Percentiles rank a stretch among this genome's conserved stretches.
These are phyloP conservation scores for Aspergillus olivimuriae DNA, from an alignment of 495 filamentous ascomycete species.

Conservation along the genomic window DNA sequence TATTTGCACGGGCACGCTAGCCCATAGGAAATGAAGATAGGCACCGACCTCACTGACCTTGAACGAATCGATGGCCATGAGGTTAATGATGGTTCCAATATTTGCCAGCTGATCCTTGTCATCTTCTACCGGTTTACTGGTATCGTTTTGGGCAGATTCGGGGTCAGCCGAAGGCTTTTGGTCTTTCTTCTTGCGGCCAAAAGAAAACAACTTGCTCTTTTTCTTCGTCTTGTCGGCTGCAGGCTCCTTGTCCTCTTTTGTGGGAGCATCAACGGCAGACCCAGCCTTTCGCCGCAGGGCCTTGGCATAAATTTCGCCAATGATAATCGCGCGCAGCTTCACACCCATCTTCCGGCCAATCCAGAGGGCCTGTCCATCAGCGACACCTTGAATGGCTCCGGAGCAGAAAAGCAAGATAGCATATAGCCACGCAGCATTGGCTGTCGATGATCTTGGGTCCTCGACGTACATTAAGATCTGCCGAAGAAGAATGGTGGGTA, in stretches of 20 bases:
- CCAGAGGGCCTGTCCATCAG: slow-evolving; percentile 84
- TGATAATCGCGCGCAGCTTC: slow-evolving; percentile 84
- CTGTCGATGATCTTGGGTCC: slow-evolving; percentile 66
- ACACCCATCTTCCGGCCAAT: slow-evolving; percentile 93
- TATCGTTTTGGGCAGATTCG: slow-evolving; percentile 26
- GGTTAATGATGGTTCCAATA: slow-evolving; percentile 92
- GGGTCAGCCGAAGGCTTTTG: slow-evolving; percentile 36
- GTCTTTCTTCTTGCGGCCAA: slow-evolving; percentile 51
- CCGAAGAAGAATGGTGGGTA: slow-evolving; percentile 83
- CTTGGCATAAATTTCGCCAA: slow-evolving; percentile 97
- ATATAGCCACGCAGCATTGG: slow-evolving; percentile 93
- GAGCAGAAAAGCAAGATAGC: slow-evolving; percentile 84
- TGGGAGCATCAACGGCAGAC: slow-evolving; percentile 53
- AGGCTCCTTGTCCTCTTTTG: slow-evolving; percentile 34
- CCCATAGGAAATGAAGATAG: slow-evolving; percentile 87
- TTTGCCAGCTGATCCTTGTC: slow-evolving; percentile 70
- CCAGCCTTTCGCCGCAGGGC: slow-evolving; percentile 87
- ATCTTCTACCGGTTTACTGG: slow-evolving; percentile 32
- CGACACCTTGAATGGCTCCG: slow-evolving; percentile 68
- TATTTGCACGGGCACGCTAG: slow-evolving; percentile 76
- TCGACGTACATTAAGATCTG: slow-evolving; percentile 92
- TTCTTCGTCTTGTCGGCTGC: slow-evolving; percentile 41
- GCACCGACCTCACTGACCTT: slow-evolving; percentile 91
- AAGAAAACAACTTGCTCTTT: slow-evolving; percentile 39
- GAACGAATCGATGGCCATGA: slow-evolving; percentile 99